Conservation (phyloP, 306 rosid species). For the Alnus rubra region DNA sequence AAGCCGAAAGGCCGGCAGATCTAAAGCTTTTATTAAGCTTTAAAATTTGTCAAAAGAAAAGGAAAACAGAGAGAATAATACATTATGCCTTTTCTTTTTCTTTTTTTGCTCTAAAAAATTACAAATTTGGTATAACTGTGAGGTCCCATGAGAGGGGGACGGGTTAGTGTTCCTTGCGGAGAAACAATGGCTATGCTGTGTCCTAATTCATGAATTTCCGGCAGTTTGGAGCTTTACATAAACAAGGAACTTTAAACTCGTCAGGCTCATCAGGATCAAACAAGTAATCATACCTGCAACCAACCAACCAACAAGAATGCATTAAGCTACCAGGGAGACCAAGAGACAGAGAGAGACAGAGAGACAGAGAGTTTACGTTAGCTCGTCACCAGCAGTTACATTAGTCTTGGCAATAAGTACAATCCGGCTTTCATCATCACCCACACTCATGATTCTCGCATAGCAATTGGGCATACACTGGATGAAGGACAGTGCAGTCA, state of each 20-base stretch:
- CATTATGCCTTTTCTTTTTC: constrained; percentile 19
- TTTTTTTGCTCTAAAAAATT: constrained; percentile 39
- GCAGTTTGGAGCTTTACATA: constrained; percentile 94
- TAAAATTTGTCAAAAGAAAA: constrained; percentile 37
- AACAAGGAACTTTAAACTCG: constrained; percentile 94
- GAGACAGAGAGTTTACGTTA: constrained; percentile 57
- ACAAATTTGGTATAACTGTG: constrained; percentile 59
- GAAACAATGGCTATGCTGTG: constrained; percentile 70
- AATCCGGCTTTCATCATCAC: constrained; percentile 90
- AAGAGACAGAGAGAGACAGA: not conserved
- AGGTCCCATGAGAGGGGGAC: constrained; percentile 47
- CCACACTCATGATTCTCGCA: constrained; percentile 99
- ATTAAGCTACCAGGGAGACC: not conserved
- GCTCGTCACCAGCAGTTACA: constrained; percentile 79
- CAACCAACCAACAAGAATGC: constrained; percentile 26
- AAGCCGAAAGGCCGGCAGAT: constrained; percentile 47
- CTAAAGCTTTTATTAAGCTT: constrained; percentile 54
- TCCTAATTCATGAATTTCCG: constrained; percentile 95
- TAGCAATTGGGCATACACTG: constrained; percentile 99
- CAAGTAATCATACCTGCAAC: constrained; percentile 89
- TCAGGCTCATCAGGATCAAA: constrained; percentile 98
- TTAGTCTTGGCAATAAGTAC: constrained; percentile 92
- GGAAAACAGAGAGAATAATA: constrained; percentile 20
- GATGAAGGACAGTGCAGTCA: constrained; percentile 18
- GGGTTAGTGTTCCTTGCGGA: constrained; percentile 86